These are phyloP conservation scores for Strigomonas galati DNA, from an alignment of 208 protist species.

Conservation along the genomic window DNA sequence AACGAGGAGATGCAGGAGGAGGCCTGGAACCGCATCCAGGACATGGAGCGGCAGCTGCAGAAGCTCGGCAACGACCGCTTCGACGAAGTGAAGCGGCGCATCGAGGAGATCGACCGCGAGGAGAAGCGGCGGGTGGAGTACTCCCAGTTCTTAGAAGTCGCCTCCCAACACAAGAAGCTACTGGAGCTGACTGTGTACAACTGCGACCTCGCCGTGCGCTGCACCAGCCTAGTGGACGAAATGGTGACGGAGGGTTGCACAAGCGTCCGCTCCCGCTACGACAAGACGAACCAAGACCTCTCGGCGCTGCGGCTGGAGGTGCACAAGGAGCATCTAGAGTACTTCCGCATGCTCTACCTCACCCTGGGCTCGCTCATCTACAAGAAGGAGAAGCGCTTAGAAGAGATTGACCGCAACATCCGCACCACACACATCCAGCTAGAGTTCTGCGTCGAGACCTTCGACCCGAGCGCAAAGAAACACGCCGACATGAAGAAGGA, in stretches of 20 bases:
- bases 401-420: constrained; percentile 79
- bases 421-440: constrained; percentile 72
- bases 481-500: constrained; percentile 79
- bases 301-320: constrained; percentile 61
- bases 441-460: constrained; percentile 81
- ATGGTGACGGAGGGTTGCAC: constrained; percentile 65
- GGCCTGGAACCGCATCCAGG: constrained; percentile 75
- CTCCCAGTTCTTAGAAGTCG: constrained; percentile 76
- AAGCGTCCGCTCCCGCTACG: constrained; percentile 66
- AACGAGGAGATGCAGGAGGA: constrained; percentile 80
- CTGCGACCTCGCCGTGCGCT: constrained; percentile 68
- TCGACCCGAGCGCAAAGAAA: constrained; percentile 77
- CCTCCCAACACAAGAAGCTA: constrained; percentile 79
- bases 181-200: constrained; percentile 81
- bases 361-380: constrained; percentile 74
- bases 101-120: constrained; percentile 82
- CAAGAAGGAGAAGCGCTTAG: constrained; percentile 73
- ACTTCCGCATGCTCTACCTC: constrained; percentile 76
- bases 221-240: constrained; percentile 72
- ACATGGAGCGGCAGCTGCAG: constrained; percentile 74
- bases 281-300: constrained; percentile 73
- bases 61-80: constrained; percentile 73
- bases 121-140: constrained; percentile 80
- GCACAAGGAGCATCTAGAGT: constrained; percentile 82
- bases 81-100: constrained; percentile 81